Conservation (phyloP, 345 rosid species). For the Acer saccharum region DNA sequence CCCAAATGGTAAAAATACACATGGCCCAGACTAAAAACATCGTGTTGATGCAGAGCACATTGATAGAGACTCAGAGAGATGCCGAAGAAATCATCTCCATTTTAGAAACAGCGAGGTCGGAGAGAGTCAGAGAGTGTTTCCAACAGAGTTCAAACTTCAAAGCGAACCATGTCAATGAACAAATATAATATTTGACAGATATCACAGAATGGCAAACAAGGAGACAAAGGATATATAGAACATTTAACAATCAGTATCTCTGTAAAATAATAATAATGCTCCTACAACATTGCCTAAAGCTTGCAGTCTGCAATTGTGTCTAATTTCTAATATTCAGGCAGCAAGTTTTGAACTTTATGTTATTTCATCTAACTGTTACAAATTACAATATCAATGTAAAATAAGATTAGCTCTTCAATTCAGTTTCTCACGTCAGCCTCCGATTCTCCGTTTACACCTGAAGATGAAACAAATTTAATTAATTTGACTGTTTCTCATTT, state of each 20-base stretch:
- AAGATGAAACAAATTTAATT: neutral
- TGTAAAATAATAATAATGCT: no score
- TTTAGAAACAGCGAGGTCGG: no score
- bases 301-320: slow-evolving; percentile 12
- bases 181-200: no score
- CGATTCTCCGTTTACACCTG: neutral
- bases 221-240: neutral
- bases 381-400: slow-evolving; percentile 15
- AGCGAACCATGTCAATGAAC: no score
- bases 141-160: no score
- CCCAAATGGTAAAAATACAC: no score
- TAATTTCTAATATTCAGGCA: slow-evolving; percentile 3
- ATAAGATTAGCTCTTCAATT: slow-evolving; percentile 12
- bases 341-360: slow-evolving; percentile 8
- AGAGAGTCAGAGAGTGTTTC: no score
- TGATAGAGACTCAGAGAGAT: no score
- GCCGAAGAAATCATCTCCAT: no score
- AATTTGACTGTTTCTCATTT: neutral
- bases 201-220: neutral
- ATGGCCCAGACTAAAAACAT: no score
- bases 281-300: neutral
- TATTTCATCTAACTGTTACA: slow-evolving; percentile 13
- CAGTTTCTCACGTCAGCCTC: slow-evolving; percentile 18
- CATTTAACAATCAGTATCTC: neutral
- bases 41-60: no score